Evolutionary conservation across 2,329 filamentous ascomycete species (phyloP).

Genomic region (Esteya vermicola): DNA sequence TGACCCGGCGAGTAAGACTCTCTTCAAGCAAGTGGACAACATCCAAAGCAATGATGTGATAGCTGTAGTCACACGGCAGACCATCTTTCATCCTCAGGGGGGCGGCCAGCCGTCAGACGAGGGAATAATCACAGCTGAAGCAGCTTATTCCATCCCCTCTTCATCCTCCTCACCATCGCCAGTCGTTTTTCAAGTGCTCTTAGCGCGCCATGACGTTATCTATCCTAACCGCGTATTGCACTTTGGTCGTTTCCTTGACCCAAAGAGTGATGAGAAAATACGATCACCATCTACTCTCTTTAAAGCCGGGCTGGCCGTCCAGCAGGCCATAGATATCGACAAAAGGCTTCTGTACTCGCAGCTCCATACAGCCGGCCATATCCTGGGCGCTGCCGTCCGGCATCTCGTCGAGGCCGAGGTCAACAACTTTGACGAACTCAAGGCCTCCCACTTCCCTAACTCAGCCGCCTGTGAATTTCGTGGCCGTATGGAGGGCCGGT

Average conservation of each 20-base stretch:
- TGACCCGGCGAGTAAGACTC: slow-evolving; percentile 31
- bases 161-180: not conserved
- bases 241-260: slow-evolving; percentile 45
- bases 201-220: slow-evolving; percentile 40
- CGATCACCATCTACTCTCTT: slow-evolving; percentile 22
- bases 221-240: slow-evolving; percentile 46
- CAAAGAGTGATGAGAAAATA: slow-evolving; percentile 1
- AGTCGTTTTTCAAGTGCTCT: slow-evolving; percentile 34
- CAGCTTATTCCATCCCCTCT: too few species aligned
- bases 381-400: slow-evolving; percentile 54
- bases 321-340: slow-evolving; percentile 43
- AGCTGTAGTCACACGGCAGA: slow-evolving; percentile 47
- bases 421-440: slow-evolving; percentile 46
- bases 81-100: slow-evolving; percentile 65
- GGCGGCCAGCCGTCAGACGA: slow-evolving; percentile 60
- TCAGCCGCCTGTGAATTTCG: slow-evolving; percentile 53
- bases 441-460: slow-evolving; percentile 59
- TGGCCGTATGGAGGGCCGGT: slow-evolving; percentile 50
- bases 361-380: slow-evolving; percentile 60
- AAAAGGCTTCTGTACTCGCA: slow-evolving; percentile 51
- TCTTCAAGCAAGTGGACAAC: slow-evolving; percentile 52
- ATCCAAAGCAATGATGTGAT: too few species aligned
- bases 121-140: slow-evolving; percentile 33
- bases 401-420: slow-evolving; percentile 38
- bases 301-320: slow-evolving; percentile 25